phyloP scores from a whole-genome alignment of 768 basidiomycete genomes.

The Kondoa subrosea region DNA sequence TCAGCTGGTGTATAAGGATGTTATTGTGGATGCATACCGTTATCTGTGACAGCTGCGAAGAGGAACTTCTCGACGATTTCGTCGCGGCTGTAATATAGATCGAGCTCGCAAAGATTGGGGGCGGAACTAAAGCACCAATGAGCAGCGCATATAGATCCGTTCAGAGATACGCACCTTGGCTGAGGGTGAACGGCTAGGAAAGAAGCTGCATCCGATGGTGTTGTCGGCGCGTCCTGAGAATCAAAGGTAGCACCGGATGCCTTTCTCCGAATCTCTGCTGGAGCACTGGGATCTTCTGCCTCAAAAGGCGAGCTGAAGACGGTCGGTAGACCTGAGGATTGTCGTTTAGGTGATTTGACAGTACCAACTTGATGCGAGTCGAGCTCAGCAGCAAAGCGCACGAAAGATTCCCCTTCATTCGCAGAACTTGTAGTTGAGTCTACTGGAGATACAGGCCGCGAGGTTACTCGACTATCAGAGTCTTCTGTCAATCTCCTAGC shows the following conservation, averaged over 20 bases:
- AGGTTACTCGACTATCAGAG: neutral
- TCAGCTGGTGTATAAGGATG: neutral
- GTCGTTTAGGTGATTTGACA: neutral
- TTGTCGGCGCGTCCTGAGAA: neutral
- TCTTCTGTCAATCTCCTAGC: neutral
- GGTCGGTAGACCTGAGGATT: neutral
- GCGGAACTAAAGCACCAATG: too few species aligned
- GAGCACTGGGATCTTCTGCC: neutral
- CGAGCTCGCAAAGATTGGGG: constrained; percentile 13
- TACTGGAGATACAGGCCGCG: neutral
- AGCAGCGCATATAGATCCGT: too few species aligned
- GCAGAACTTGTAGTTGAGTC: neutral
- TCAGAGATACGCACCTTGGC: too few species aligned
- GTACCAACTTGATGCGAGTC: neutral
- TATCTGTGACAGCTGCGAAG: constrained; percentile 25
- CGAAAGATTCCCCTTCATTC: neutral
- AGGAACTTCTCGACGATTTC: constrained; percentile 29
- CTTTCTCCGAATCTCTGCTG: neutral
- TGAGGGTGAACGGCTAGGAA: too few species aligned
- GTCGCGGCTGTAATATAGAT: constrained; percentile 24
- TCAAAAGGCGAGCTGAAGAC: constrained; percentile 1
- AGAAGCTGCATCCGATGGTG: neutral
- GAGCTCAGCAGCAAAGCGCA: neutral
- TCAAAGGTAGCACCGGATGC: neutral
- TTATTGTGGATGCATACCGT: constrained; percentile 19